phyloP scores from a whole-genome alignment of 768 basidiomycete species.

The Lentinula boryana region DNA sequence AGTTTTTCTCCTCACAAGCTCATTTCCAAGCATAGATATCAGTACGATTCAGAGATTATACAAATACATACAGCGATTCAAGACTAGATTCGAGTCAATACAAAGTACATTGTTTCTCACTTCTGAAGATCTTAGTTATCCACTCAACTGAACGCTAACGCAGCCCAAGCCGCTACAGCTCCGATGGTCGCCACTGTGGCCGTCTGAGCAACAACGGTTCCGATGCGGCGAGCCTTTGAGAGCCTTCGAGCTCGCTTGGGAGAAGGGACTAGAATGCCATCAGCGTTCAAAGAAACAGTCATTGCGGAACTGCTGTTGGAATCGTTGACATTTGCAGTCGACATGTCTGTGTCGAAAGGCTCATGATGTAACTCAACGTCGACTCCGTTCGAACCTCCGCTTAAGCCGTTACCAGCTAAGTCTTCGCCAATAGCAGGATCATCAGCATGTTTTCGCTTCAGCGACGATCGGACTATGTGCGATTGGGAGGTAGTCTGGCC shows the following conservation, averaged over 20 bases:
- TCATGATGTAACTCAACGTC: background rate
- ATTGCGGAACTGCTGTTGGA: background rate
- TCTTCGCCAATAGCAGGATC: background rate
- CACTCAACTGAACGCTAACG: conserved; percentile 53
- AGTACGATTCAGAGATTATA: background rate
- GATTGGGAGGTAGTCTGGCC: background rate
- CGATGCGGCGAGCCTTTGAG: conserved; percentile 36
- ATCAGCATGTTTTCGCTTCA: conserved; percentile 7
- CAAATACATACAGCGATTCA: background rate
- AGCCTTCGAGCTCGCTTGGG: background rate
- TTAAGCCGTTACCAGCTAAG: background rate
- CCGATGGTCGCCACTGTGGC: conserved; percentile 60
- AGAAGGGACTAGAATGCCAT: background rate
- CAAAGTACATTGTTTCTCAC: background rate
- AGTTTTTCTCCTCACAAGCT: no score
- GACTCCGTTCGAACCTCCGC: background rate
- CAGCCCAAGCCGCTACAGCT: conserved; percentile 69
- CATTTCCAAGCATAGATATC: background rate
- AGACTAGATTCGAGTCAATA: background rate
- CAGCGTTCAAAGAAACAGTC: background rate
- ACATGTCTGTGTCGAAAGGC: background rate
- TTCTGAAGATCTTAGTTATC: background rate
- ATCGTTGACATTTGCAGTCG: background rate
- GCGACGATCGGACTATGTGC: background rate
- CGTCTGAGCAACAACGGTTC: conserved; percentile 44